A percentile compares a stretch with the other conserved stretches of the same genome.
phyloP scores from a whole-genome alignment of 1,284 basidiomycete species.

The Pascua sp. region DNA sequence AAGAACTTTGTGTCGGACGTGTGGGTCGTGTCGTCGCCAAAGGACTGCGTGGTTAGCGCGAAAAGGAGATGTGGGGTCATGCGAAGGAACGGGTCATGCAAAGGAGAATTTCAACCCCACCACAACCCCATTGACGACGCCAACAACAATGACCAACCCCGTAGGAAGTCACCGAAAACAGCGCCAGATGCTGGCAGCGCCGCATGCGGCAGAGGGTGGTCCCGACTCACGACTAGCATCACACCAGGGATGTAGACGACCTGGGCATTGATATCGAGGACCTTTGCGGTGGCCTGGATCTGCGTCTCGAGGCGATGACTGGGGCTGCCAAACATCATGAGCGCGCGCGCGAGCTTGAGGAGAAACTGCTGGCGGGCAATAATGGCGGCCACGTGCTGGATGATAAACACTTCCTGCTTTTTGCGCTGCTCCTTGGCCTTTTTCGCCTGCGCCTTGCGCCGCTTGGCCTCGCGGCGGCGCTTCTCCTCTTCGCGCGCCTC shows the following conservation, averaged over 20 bases:
- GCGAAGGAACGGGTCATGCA: no score
- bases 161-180: no score
- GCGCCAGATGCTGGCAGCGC: no score
- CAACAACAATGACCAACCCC: no score
- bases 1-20: slow-evolving; percentile 84
- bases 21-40: slow-evolving; percentile 76
- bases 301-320: slow-evolving; percentile 82
- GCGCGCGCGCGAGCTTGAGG: slow-evolving; percentile 77
- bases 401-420: slow-evolving; percentile 78
- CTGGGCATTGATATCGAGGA: slow-evolving; percentile 77
- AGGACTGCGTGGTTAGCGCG: slow-evolving; percentile 52
- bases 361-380: slow-evolving; percentile 85
- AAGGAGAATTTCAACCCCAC: not conserved
- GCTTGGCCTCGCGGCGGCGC: slow-evolving; percentile 53
- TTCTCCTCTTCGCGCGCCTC: slow-evolving; percentile 57
- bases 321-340: slow-evolving; percentile 97
- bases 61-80: slow-evolving; percentile 1
- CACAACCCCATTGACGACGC: no score
- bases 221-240: slow-evolving; percentile 57
- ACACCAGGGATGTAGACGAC: slow-evolving; percentile 84
- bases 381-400: slow-evolving; percentile 82
- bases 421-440: slow-evolving; percentile 61
- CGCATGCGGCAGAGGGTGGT: no score
- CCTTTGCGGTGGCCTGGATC: slow-evolving; percentile 77
- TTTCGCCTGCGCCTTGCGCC: slow-evolving; percentile 49